A percentile compares a stretch with the other conserved stretches of the same genome.
Evolutionary conservation across 73 alveolate species (phyloP).

Genomic region (Paramecium octaurelia): DNA sequence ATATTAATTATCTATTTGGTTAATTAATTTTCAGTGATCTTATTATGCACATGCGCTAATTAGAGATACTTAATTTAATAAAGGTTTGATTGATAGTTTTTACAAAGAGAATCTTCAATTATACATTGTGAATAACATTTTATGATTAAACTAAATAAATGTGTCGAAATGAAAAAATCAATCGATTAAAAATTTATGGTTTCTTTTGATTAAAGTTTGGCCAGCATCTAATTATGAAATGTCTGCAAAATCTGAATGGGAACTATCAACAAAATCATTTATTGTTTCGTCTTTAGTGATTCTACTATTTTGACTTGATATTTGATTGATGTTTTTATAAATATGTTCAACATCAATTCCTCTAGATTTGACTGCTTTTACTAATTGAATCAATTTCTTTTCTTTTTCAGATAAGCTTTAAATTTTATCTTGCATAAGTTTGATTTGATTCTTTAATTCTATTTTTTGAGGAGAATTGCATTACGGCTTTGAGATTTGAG

Average conservation of each 20-base stretch:
- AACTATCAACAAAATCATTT: not conserved
- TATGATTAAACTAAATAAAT: not conserved
- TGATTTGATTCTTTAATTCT: not conserved
- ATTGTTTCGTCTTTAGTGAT: not conserved
- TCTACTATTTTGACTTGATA: not conserved
- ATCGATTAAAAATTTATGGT: not conserved
- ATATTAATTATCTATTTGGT: too few species aligned
- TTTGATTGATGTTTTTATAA: constrained; percentile 6
- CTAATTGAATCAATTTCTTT: not conserved
- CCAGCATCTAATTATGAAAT: not conserved
- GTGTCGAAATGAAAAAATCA: not conserved
- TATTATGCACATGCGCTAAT: too few species aligned
- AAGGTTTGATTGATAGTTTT: too few species aligned
- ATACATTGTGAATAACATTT: not conserved
- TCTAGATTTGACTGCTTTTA: constrained; percentile 24
- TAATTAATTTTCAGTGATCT: too few species aligned
- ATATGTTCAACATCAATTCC: constrained; percentile 40
- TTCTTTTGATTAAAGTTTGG: not conserved
- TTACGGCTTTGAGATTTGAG: not conserved
- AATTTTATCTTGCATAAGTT: not conserved
- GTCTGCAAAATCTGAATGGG: constrained; percentile 4
- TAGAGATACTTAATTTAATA: too few species aligned
- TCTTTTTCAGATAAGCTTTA: not conserved
- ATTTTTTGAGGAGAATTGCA: not conserved
- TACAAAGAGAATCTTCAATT: not conserved